Percentiles rank a stretch among this genome's conserved stretches.
These are phyloP conservation scores for Venturiaceae sp. DNA, from an alignment of 2,329 filamentous ascomycete species.

Conservation along the genomic window DNA sequence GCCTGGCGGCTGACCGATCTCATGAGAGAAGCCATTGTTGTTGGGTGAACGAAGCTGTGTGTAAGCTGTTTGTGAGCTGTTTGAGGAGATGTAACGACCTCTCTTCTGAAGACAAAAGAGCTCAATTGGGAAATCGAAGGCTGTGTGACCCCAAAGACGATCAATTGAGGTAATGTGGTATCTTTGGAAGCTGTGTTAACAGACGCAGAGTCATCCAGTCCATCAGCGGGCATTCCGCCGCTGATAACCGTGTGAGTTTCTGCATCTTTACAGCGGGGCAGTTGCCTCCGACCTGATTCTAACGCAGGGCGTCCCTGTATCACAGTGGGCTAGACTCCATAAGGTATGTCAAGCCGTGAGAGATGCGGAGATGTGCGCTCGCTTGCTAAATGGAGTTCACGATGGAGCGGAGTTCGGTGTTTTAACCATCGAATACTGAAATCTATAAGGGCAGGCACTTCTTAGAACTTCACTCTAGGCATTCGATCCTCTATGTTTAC, in stretches of 20 bases:
- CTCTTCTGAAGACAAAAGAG: not conserved
- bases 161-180: not conserved
- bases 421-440: too few relatives aligned
- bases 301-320: not conserved
- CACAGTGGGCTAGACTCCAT: not conserved
- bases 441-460: too few relatives aligned
- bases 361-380: not conserved
- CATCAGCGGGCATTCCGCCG: not conserved
- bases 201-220: not conserved
- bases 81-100: too few relatives aligned
- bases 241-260: not conserved
- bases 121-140: too few relatives aligned
- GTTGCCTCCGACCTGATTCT: not conserved
- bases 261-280: not conserved
- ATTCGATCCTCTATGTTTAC: too few relatives aligned
- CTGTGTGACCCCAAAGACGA: too few relatives aligned
- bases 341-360: not conserved
- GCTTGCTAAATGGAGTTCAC: not conserved
- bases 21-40: slow-evolving; percentile 20
- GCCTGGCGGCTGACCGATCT: not conserved
- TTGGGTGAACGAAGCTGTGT: not conserved
- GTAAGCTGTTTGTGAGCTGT: too few relatives aligned
- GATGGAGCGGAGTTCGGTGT: not conserved
- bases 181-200: not conserved
- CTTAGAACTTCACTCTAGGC: too few relatives aligned